Evolutionary conservation across 768 basidiomycete species (phyloP).

Genomic region (Paxillus involutus): DNA sequence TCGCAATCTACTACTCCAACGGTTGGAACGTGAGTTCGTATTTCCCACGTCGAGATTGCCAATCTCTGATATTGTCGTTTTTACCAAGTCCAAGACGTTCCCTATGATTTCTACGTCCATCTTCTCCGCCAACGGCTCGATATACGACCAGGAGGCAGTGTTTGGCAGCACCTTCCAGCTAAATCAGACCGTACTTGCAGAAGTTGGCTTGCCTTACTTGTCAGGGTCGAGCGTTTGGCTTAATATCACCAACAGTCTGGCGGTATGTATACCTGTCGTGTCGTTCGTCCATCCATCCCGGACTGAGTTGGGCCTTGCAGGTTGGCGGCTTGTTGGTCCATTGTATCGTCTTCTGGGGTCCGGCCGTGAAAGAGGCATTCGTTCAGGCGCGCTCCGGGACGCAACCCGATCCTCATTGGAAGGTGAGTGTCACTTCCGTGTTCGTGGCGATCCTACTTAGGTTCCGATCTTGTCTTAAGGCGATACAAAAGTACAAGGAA

Average conservation of each 20-base stretch:
- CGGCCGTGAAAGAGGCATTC: conserved; percentile 49
- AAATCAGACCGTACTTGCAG: conserved; percentile 52
- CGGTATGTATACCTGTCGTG: conserved; percentile 30
- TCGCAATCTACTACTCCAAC: conserved; percentile 63
- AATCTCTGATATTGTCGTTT: conserved; percentile 21
- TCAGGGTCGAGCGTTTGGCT: conserved; percentile 57
- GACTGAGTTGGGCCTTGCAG: conserved; percentile 22
- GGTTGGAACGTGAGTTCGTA: conserved; percentile 49
- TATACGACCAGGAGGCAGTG: conserved; percentile 54
- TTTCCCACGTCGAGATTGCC: too few species aligned
- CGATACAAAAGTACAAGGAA: conserved; percentile 61
- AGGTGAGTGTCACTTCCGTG: conserved; percentile 27
- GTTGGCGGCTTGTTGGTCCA: conserved; percentile 63
- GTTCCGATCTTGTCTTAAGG: conserved; percentile 24
- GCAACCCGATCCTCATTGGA: conserved; percentile 58
- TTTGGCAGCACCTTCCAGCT: conserved; percentile 52
- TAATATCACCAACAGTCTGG: conserved; percentile 47
- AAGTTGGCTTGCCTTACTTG: conserved; percentile 48
- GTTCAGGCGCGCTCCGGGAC: conserved; percentile 43
- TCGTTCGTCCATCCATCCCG: background rate
- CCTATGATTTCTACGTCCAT: conserved; percentile 64
- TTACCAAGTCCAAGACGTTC: conserved; percentile 45
- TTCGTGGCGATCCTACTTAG: background rate
- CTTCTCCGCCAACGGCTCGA: conserved; percentile 52
- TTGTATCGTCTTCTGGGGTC: conserved; percentile 56